Base-by-base conservation (phyloP, 2,329 filamentous ascomycete genomes). In the Dothidotthia symphoricarpi region DNA sequence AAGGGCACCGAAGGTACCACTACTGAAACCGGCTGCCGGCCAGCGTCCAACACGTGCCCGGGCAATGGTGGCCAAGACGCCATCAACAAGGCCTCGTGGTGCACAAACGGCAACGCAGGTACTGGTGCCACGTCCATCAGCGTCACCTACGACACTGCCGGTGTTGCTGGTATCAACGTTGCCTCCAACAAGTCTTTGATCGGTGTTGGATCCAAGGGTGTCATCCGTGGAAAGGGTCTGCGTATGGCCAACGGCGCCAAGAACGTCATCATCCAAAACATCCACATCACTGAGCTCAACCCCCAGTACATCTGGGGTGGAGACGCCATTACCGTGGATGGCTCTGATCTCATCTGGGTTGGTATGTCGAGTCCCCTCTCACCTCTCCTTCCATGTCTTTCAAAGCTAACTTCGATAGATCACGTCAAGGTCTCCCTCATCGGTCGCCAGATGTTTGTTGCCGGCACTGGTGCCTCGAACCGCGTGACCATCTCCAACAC, bases 391-490 rank as follows among this genome's bases (percentile, higher is more conserved):
- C 24, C 9, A 15, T 19, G 2, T 4, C 25, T n/a, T 15, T 7
- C 15, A 16, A 15, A 28, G 11, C 13, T 26, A 31, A n/a, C 24
- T 30, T 4, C 2, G 10, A 7, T 7, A 45, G 42, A 49, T 16
- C 51, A 54, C 31, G 36, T 37, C 28, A 54, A 75, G 63, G 75
- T 75, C 31, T 76, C 75, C 29, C 70, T 74, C 25, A 75, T 80
- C 48, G 77, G 76, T 34, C 76, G 78, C 24, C 77, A 81, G 61
- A 75, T 79, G 67, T 74, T 80, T 28, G 78, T 81, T 28, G 70
- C 77, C 25, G 78, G 78, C 40, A 74, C 69, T 49, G 55, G 63
- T 3, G 70, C 75, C 29, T 73, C 70, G 49, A 72, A 71, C 55
- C 74, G 75, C 19, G 73, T 81, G 11, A 78, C 77, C 12, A 71